A percentile compares a stretch with the other conserved stretches of the same genome.
These are phyloP conservation scores for Suillus plorans DNA, from an alignment of 768 basidiomycete species.

Conservation along the genomic window DNA sequence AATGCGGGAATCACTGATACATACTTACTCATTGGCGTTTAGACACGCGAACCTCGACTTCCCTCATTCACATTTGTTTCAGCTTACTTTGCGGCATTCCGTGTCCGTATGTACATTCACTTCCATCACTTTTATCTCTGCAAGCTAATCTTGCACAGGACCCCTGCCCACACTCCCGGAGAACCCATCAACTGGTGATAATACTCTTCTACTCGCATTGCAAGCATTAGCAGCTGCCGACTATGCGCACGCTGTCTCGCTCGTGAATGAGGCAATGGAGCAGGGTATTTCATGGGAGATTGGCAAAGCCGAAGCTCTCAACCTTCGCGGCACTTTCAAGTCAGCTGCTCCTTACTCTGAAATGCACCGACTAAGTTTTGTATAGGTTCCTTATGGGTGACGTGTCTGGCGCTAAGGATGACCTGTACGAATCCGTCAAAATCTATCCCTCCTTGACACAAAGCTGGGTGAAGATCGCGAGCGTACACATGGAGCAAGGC, in stretches of 20 bases:
- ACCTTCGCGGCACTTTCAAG: constrained; percentile 96
- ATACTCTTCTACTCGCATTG: constrained; percentile 76
- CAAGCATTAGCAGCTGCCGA: constrained; percentile 84
- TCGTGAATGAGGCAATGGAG: constrained; percentile 82
- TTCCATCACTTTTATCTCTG: constrained; percentile 2
- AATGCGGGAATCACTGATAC: not conserved
- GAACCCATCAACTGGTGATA: constrained; percentile 74
- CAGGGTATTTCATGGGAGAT: constrained; percentile 79
- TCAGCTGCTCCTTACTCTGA: constrained; percentile 35
- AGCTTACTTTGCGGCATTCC: constrained; percentile 97
- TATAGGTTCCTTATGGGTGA: constrained; percentile 86
- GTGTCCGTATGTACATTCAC: constrained; percentile 59
- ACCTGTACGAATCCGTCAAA: constrained; percentile 74
- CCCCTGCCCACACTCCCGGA: constrained; percentile 72
- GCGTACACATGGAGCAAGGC: constrained; percentile 95
- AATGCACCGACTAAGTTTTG: not conserved
- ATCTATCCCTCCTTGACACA: constrained; percentile 75
- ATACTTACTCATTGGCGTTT: not conserved
- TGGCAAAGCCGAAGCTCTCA: constrained; percentile 85
- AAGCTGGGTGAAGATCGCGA: constrained; percentile 93
- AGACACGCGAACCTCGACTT: constrained; percentile 74
- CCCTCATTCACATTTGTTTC: constrained; percentile 91
- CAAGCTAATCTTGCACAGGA: constrained; percentile 37
- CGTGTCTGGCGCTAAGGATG: constrained; percentile 75
- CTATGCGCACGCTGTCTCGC: constrained; percentile 75